These are phyloP conservation scores for Skeletonema menzelii DNA, from an alignment of 108 stramenopile species.

Conservation along the genomic window DNA sequence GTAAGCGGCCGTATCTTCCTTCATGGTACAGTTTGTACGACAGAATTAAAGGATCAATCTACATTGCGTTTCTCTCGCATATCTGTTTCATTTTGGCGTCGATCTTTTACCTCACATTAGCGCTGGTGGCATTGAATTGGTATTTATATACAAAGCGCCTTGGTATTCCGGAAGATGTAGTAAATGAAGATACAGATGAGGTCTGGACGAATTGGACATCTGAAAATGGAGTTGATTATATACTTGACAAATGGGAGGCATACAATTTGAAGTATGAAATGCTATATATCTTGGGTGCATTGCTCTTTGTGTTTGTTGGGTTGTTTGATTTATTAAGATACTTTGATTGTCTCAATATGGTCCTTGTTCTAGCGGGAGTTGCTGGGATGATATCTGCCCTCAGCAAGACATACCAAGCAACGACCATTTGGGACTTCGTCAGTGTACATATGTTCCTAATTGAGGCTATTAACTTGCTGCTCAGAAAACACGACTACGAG, in stretches of 20 bases:
- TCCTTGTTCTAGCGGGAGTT: constrained; percentile 16
- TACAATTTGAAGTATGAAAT: neutral
- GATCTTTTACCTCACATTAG: constrained; percentile 1
- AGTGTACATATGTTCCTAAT: constrained; percentile 12
- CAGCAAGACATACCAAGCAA: neutral
- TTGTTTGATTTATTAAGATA: constrained; percentile 9
- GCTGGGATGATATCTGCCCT: constrained; percentile 11
- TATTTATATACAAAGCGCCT: neutral
- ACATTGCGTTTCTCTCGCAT: constrained; percentile 11
- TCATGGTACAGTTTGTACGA: neutral
- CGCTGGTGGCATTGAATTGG: neutral
- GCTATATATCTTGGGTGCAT: neutral
- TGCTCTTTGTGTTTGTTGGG: constrained; percentile 12
- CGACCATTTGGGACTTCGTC: constrained; percentile 3
- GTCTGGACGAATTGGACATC: neutral
- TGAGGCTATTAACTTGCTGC: constrained; percentile 2
- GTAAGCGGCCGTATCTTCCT: neutral
- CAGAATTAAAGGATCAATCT: neutral
- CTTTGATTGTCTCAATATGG: constrained; percentile 1
- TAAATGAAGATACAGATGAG: constrained; percentile 7
- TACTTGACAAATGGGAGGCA: neutral
- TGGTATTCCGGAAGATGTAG: constrained; percentile 2
- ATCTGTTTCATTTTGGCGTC: constrained; percentile 7
- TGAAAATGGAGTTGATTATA: neutral
- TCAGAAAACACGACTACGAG: neutral